Evolutionary conservation across 148 eudicot species (phyloP), one percentile per base, ranked within the genome.

Genomic region (Heliosperma pusillum): DNA sequence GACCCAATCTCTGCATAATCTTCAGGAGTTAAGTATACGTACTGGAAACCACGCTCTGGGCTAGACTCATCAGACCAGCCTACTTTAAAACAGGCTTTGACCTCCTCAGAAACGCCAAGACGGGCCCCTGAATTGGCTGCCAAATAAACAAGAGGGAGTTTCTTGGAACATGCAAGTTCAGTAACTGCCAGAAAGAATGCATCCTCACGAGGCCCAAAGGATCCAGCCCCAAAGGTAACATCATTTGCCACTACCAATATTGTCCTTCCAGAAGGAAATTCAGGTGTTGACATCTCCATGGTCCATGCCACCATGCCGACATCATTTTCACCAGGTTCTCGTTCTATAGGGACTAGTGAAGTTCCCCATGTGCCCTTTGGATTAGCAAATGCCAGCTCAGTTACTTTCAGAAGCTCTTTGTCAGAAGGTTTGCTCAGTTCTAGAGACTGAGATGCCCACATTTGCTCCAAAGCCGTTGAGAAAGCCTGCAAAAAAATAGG

Each of bases 41-140:
- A 96, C 78, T 92, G 97, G 73, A 92, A 89, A 44, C 99, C 99
- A 65, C 87, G 78, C 57, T 90, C 97, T 3, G 99, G 99, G 78
- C 74, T 88, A 8, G 87, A 83, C 71, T 92, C 97, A 66, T 96
- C 90, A 1, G 89, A 85, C 99, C 99, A 96, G 27, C 97, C 99
- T 30, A 92, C 94, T 87, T 86, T 92, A 74, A 96, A 96, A 85
- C 99, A 89, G 12, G 90, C 78, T 78, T 88, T 92, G 16, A 96
- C 93, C 81, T 96, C 99, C 82, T 96, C 99, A 1, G 99, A 94
- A 29, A 89, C 97, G 47, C 97, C 99, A 21, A 96, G 88, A 13
- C 99, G 89, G 70, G 99, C 99, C 25, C 99, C 99, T 7, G 99
- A 96, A 79, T 96, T 96, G 30, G 99, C 99, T 3, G 99, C 97